Evolutionary conservation across 805 yeast species (phyloP).

Genomic region (Wickerhamiella domercqiae): DNA sequence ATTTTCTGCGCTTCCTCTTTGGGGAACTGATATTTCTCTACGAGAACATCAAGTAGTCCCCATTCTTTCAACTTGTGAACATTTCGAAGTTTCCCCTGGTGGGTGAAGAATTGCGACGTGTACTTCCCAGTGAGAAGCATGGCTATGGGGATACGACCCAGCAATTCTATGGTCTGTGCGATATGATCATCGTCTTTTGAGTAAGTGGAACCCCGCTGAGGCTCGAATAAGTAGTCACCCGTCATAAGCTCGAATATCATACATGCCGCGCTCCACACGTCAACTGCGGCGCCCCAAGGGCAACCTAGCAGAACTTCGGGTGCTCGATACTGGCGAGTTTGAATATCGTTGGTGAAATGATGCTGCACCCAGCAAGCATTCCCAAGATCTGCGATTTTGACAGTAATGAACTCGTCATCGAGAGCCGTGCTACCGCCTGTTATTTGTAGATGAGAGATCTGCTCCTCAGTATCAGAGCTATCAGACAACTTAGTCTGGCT

Average conservation of each 20-base stretch:
- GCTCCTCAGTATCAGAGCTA: neutral
- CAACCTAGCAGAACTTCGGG: constrained; percentile 76
- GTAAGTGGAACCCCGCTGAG: constrained; percentile 43
- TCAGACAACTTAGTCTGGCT: too few species aligned
- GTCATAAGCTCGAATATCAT: constrained; percentile 79
- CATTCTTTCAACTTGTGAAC: constrained; percentile 77
- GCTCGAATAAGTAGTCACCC: constrained; percentile 90
- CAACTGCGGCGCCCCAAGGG: constrained; percentile 90
- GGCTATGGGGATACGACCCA: constrained; percentile 52
- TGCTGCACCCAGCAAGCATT: constrained; percentile 72
- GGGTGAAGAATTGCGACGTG: constrained; percentile 47
- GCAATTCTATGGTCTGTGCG: constrained; percentile 80
- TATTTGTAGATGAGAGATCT: neutral
- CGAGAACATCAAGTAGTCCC: constrained; percentile 67
- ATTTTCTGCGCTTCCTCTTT: constrained; percentile 56
- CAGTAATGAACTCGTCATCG: constrained; percentile 37
- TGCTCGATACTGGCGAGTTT: constrained; percentile 82
- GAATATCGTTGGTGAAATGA: constrained; percentile 80
- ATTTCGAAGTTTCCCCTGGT: constrained; percentile 53
- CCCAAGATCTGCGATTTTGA: constrained; percentile 88
- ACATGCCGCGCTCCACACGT: constrained; percentile 94
- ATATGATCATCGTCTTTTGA: constrained; percentile 89
- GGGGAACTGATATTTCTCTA: constrained; percentile 69
- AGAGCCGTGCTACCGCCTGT: constrained; percentile 11
- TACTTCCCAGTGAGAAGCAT: constrained; percentile 45